Evolutionary conservation across 2,329 filamentous ascomycete species (phyloP), one percentile per base, ranked within the genome.

Genomic region (Pyricularia sp.): DNA sequence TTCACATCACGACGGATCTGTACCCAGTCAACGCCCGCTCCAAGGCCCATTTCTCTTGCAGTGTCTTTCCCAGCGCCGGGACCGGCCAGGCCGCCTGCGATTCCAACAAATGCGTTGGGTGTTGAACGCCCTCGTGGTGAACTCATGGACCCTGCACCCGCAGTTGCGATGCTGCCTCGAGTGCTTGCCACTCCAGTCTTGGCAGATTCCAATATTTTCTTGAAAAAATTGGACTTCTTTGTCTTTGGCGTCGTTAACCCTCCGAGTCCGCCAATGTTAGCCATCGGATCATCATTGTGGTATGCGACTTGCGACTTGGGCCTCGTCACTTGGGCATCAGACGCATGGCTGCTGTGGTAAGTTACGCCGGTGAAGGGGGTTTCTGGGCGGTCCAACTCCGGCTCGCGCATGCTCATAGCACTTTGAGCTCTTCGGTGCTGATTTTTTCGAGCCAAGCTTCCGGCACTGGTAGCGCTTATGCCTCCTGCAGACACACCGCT

Each of bases 1-100:
- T 99, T 98, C 65, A 99, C 91, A 78, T 99, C 96, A 64, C 95
- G 88, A 50, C 95, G 90, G 26, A 98, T 93, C 77, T 98, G 94
- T n/a, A 99, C 93, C 94, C 95, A 99, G 77, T 98, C 94, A 17
- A 92, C 85, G 1, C 83, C 81, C 25, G 81, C 85, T 6, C 82
- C 85, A 7, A 91, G 78, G 2, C 91, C 92, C 85, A 91, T 91
- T 23, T 96, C 93, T 69, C 86, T 85, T 17, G 88, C 85, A 4
- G 85, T 80, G 71, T 88, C 86, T 64, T 82, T 81, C 5, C 67
- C 59, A 64, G 73, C 78, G 61, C 79, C 79, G 71, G 79, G 76
- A 9, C 78, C 77, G 3, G 76, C 70, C 14, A 78, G 74, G 9
- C 73, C 77, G 11, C 77, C 85, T 58, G 85, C 80, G 65, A 91